Evolutionary conservation across 2,329 filamentous ascomycete genomes (phyloP).

Genomic region (Hypoxylon sp.): DNA sequence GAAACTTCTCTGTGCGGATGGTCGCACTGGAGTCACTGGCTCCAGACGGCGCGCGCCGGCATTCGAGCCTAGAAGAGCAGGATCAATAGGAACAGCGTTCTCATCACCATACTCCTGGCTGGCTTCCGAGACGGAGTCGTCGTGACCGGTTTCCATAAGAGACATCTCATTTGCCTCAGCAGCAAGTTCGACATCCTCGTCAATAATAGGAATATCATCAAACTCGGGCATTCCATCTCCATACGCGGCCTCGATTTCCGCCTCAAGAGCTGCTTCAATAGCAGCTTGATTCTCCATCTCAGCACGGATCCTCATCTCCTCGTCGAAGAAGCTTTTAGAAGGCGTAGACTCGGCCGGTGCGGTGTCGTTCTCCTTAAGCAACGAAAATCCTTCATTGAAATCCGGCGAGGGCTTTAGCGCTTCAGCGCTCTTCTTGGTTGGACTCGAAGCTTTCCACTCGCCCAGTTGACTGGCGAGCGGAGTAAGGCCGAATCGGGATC

Average conservation of each 20-base stretch:
- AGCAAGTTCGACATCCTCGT: conserved; percentile 70
- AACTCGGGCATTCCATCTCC: conserved; percentile 55
- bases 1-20: conserved; percentile 65
- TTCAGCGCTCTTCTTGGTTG: conserved; percentile 56
- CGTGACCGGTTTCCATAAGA: conserved; percentile 63
- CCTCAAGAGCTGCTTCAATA: conserved; percentile 54
- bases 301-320: conserved; percentile 66
- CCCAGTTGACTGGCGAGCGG: conserved; percentile 72
- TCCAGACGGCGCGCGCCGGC: conserved; percentile 47
- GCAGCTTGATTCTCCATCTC: conserved; percentile 54
- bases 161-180: conserved; percentile 73
- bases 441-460: conserved; percentile 73
- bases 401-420: conserved; percentile 45
- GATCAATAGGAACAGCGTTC: conserved; percentile 70
- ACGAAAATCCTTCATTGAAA: conserved; percentile 45
- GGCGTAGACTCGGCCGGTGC: conserved; percentile 54
- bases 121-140: conserved; percentile 68
- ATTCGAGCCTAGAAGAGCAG: conserved; percentile 55
- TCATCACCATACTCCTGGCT: conserved; percentile 78
- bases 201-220: conserved; percentile 62
- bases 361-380: conserved; percentile 46
- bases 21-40: conserved; percentile 69
- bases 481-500: conserved; percentile 68
- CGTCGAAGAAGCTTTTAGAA: conserved; percentile 69
- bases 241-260: conserved; percentile 55